Conservation (phyloP, 2,329 filamentous ascomycete genomes). For the Cladosporium sp. region DNA sequence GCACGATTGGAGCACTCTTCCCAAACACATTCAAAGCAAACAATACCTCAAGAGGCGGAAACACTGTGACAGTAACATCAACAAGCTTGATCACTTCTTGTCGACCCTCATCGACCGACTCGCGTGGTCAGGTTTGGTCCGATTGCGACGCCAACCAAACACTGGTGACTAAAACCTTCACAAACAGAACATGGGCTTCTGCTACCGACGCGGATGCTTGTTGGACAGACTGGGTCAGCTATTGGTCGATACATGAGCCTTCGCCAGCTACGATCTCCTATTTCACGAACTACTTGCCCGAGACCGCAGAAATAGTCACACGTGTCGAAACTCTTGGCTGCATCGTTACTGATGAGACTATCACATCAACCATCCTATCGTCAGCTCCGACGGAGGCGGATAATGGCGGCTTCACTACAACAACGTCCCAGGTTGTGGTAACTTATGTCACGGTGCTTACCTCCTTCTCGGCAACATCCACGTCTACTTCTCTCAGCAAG, state of each 20-base stretch:
- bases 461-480: neutral
- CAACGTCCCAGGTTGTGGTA: neutral
- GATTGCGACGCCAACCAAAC: neutral
- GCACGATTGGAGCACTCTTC: neutral
- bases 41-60: neutral
- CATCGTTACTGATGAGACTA: neutral
- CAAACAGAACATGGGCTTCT: slow-evolving; percentile 1
- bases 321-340: neutral
- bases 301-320: neutral
- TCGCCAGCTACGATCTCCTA: neutral
- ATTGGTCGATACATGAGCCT: slow-evolving; percentile 5
- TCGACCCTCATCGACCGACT: neutral
- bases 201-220: neutral
- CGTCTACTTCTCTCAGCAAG: neutral
- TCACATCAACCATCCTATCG: neutral
- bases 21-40: neutral
- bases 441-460: neutral
- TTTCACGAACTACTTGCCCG: neutral
- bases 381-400: neutral
- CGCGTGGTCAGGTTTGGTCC: neutral
- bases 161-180: neutral
- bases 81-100: neutral
- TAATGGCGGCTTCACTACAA: neutral
- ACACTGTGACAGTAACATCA: neutral
- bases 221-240: neutral